Evolutionary conservation across 202 grass and related monocot genomes (phyloP).

Genomic region (Schoenoplectus tabernaemontani): DNA sequence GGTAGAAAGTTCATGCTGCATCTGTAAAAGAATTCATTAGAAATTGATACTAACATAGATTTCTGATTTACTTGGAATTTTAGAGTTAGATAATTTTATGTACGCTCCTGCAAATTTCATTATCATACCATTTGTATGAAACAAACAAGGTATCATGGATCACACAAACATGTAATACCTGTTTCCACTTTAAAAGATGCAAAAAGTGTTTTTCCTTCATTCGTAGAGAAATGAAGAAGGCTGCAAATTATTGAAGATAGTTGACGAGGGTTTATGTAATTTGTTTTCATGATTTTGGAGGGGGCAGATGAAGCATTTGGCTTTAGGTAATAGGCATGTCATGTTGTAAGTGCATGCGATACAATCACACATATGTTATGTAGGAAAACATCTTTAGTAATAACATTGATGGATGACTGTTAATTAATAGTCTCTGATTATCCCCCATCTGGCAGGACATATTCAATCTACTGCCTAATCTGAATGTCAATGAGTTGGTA

Average conservation of each 20-base stretch:
- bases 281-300: not conserved
- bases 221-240: no score
- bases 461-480: constrained; percentile 95
- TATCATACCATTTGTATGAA: not conserved
- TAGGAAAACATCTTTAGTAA: not conserved
- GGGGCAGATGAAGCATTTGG: no score
- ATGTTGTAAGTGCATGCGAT: not conserved
- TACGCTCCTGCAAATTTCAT: not conserved
- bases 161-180: no score
- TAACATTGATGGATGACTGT: no score
- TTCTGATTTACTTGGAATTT: not conserved
- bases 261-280: not conserved
- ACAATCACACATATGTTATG: not conserved
- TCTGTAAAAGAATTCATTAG: not conserved
- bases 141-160: not conserved
- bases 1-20: not conserved
- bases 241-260: not conserved
- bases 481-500: constrained; percentile 88
- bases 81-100: not conserved
- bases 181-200: no score
- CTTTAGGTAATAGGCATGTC: not conserved
- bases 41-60: not conserved
- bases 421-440: no score
- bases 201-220: no score
- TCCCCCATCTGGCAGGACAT: constrained; percentile 60